Base-by-base conservation (phyloP, 208 protist genomes). In the Herpetomonas samuelpessoai region DNA sequence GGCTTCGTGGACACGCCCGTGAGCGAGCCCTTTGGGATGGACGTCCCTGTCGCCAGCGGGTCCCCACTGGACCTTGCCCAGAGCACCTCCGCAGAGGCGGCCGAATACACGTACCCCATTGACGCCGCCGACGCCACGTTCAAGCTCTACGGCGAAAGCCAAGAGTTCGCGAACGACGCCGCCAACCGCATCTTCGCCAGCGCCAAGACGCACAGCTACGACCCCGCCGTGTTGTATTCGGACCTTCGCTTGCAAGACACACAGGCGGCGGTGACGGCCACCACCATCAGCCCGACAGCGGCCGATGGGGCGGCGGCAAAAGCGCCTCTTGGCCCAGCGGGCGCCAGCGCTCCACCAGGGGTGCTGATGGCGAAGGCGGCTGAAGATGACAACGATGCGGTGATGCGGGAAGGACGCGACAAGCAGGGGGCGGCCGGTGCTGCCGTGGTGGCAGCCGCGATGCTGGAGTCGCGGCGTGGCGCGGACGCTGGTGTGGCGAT, bases 351-450 rank as follows among this genome's bases (percentile, higher is more conserved):
- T 41, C 14, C 35, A 18, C 14, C 35, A 41, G 35, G 35, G 14
- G 14, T 41, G 14, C 35, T 41, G 35, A 14, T 14, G 6, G 35
- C 35, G 9, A 62, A 65, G 52, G 60, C 64, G 7, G 71, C 71
- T n/a, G 74, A 83, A 31, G 69, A 75, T 7, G 75, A 87, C 21
- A 77, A 66, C 56, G 68, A 82, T 18, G 75, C 72, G n/a, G 79
- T 80, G 21, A 86, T 86, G 72, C 68, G 69, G 35, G 65, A 74
- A 21, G 72, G 79, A 4, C 71, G 75, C 51, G 72, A 86, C 55
- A 83, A 83, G 66, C 75, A 82, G 52, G 72, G 74, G 18, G 79
- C 79, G 4, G 79, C 74, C n/a, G 76, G 79, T 48, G 79, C 79
- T 2, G 79, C 79, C 27, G 79, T 74, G 22, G 76, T 86, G 47